Evolutionary conservation across 2,329 filamentous ascomycete species (phyloP).

Genomic region (Neofusicoccum kwambonambiense): DNA sequence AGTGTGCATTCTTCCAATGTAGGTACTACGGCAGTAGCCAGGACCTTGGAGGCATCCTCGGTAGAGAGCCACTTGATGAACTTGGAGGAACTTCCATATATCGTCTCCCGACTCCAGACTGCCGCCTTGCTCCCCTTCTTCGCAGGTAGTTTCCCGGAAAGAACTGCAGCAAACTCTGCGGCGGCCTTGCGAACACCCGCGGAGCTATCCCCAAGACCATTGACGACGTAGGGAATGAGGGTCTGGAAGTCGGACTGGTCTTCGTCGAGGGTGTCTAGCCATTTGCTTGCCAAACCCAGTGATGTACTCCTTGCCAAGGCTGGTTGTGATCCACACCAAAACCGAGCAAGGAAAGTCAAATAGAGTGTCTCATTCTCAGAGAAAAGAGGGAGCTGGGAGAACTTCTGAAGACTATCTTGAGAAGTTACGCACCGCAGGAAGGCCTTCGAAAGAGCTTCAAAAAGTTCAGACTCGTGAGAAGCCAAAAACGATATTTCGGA

Average conservation of each 20-base stretch:
- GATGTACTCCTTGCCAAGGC: slow-evolving; percentile 68
- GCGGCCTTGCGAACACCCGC: slow-evolving; percentile 75
- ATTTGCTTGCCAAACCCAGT: slow-evolving; percentile 54
- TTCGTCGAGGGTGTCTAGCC: slow-evolving; percentile 30
- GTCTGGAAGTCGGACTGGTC: slow-evolving; percentile 68
- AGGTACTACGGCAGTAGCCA: slow-evolving; percentile 68
- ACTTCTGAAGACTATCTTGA: slow-evolving; percentile 30
- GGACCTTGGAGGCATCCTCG: slow-evolving; percentile 59
- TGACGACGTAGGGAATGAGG: slow-evolving; percentile 77
- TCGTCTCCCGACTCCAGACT: slow-evolving; percentile 29
- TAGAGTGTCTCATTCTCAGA: slow-evolving; percentile 58
- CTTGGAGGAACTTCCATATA: slow-evolving; percentile 62
- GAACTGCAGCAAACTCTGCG: slow-evolving; percentile 57
- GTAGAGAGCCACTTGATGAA: slow-evolving; percentile 57
- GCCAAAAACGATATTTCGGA: slow-evolving; percentile 31
- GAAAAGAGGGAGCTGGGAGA: slow-evolving; percentile 58
- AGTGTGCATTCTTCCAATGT: slow-evolving; percentile 82
- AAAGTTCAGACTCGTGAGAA: slow-evolving; percentile 21
- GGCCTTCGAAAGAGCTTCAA: slow-evolving; percentile 31
- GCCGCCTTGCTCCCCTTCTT: slow-evolving; percentile 39
- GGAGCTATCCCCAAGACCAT: slow-evolving; percentile 72
- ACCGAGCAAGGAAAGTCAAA: slow-evolving; percentile 71
- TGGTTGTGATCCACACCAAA: slow-evolving; percentile 72
- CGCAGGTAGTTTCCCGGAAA: slow-evolving; percentile 21
- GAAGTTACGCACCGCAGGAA: slow-evolving; percentile 31